Percentiles rank a stretch among this genome's conserved stretches.
phyloP scores from a whole-genome alignment of 805 yeast genomes.

The Lachancea cidri region DNA sequence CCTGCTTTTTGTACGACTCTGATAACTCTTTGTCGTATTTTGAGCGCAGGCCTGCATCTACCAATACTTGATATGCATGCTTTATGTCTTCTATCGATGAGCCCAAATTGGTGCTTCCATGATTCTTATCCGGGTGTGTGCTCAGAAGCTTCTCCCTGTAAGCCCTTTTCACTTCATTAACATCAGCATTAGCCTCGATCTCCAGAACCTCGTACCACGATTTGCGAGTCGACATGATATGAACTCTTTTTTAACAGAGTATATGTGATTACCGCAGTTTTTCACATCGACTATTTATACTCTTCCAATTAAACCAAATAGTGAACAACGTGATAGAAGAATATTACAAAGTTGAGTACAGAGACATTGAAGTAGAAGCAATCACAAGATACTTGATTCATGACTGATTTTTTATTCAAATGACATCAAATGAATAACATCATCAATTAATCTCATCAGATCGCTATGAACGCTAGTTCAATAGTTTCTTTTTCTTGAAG shows the following conservation, averaged over 20 bases:
- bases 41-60: slow-evolving; percentile 36
- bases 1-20: slow-evolving; percentile 29
- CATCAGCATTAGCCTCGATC: slow-evolving; percentile 36
- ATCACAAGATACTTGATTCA: no score
- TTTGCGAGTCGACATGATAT: slow-evolving; percentile 1
- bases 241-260: not conserved
- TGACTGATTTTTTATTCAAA: no score
- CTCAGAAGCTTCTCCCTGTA: slow-evolving; percentile 55
- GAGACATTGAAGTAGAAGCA: no score
- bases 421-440: no score
- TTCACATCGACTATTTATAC: no score
- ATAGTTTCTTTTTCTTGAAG: slow-evolving; percentile 1
- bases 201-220: slow-evolving; percentile 58
- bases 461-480: not conserved
- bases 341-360: no score
- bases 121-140: slow-evolving; percentile 75
- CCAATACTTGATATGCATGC: slow-evolving; percentile 57
- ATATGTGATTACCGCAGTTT: not conserved
- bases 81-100: slow-evolving; percentile 42
- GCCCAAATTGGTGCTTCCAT: not conserved
- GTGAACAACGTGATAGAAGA: no score
- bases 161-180: slow-evolving; percentile 49
- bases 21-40: slow-evolving; percentile 50
- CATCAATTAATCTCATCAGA: not conserved
- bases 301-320: no score